A percentile compares a stretch with the other conserved stretches of the same genome.
phyloP scores from a whole-genome alignment of 2,329 filamentous ascomycete genomes.

The Fusarium sp. region DNA sequence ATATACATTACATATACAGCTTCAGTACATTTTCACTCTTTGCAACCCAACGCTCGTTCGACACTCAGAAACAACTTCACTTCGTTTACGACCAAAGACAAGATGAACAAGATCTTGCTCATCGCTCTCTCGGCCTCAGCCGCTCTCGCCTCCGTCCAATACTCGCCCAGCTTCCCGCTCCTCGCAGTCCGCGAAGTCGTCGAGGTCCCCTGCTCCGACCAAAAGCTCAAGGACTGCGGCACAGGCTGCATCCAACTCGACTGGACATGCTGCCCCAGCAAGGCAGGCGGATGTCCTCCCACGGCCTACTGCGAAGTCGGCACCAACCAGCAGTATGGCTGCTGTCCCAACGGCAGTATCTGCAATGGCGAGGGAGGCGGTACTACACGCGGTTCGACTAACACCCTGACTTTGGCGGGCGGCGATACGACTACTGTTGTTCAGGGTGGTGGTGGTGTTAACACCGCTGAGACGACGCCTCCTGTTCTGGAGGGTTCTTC shows the following conservation, averaged over 20 bases:
- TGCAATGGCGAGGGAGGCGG: conserved; percentile 45
- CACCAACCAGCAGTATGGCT: conserved; percentile 43
- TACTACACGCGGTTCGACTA: conserved; percentile 22
- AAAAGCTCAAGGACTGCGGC: conserved; percentile 44
- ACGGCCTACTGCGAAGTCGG: conserved; percentile 41
- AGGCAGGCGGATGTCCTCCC: conserved; percentile 43
- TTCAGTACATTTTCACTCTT: neutral
- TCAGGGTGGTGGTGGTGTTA: neutral
- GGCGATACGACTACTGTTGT: conserved; percentile 20
- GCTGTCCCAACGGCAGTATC: conserved; percentile 44
- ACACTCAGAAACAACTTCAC: conserved; percentile 1
- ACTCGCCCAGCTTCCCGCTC: conserved; percentile 22
- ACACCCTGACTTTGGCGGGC: conserved; percentile 21
- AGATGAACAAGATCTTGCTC: conserved; percentile 44
- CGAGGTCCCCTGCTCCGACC: conserved; percentile 38
- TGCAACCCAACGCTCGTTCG: conserved; percentile 8
- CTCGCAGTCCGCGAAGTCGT: conserved; percentile 37
- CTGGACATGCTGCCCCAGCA: conserved; percentile 48
- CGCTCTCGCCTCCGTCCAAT: conserved; percentile 26
- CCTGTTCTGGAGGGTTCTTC: conserved; percentile 20
- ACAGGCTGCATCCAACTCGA: conserved; percentile 42
- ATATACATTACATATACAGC: neutral
- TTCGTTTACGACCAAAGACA: neutral
- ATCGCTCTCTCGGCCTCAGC: conserved; percentile 35
- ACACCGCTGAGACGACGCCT: neutral